A percentile compares a stretch with the other conserved stretches of the same genome.
Conservation (phyloP, 768 basidiomycete genomes). For the Russula lepida region DNA sequence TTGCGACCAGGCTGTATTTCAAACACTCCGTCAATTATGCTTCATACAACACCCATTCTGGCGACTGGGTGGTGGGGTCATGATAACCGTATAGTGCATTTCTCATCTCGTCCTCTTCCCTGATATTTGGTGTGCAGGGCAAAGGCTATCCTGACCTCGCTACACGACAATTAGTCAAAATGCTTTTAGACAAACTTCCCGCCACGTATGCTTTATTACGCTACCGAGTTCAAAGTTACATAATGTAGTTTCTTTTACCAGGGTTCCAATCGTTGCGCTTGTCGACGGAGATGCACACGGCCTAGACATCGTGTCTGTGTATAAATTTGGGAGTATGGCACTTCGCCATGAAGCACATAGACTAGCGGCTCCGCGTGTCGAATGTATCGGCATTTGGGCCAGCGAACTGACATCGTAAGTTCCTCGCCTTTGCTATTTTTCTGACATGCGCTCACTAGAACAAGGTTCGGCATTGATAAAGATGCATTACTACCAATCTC, state of each 20-base stretch:
- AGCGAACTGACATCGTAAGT: conserved; percentile 59
- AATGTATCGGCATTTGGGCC: conserved; percentile 73
- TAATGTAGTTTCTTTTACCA: conserved; percentile 26
- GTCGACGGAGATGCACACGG: conserved; percentile 93
- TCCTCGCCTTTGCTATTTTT: background rate
- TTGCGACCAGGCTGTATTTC: conserved; percentile 79
- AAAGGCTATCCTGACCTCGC: conserved; percentile 96
- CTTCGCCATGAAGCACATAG: conserved; percentile 64
- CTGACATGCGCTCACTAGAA: background rate
- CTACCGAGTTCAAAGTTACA: background rate
- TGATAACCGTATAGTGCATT: conserved; percentile 56
- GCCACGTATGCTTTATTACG: conserved; percentile 35
- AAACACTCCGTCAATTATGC: conserved; percentile 59
- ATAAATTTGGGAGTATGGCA: conserved; percentile 66
- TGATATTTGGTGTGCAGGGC: conserved; percentile 45
- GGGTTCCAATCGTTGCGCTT: conserved; percentile 67
- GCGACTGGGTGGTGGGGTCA: conserved; percentile 52
- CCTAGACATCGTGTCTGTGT: conserved; percentile 83
- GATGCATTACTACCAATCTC: conserved; percentile 63
- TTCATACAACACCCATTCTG: conserved; percentile 43
- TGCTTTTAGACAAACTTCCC: conserved; percentile 59
- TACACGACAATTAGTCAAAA: conserved; percentile 75
- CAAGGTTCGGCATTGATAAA: conserved; percentile 51
- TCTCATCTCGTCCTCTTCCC: background rate
- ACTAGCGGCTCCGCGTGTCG: conserved; percentile 57